Evolutionary conservation across 1,284 basidiomycete genomes (phyloP), one percentile per base, ranked within the genome.

Genomic region (Coriolopsis trogii): DNA sequence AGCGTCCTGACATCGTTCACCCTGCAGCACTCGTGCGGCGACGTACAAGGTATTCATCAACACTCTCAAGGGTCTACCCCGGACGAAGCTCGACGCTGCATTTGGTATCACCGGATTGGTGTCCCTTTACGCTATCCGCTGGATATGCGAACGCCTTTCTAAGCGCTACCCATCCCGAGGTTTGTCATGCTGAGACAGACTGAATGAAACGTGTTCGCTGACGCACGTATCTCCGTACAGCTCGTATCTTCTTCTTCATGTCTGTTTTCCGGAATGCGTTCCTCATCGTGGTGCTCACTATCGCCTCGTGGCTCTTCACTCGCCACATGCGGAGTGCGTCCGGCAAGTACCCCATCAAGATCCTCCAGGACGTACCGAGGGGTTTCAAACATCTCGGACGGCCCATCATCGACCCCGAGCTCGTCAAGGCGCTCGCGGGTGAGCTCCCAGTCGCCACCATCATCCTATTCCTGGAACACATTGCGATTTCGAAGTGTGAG

Each of bases 391-490:
- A 95, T 65, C 81, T 98, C 53, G 83, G 86, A 7, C 76, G 70
- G 49, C 93, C 94, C 1, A 60, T 65, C 12, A 81, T 97, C 55
- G 79, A 87, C 60, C 60, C 65, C 2, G 63, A 77, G 15, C 76
- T 98, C 23, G 68, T 98, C 33, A 65, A 67, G 2, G 87, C 87
- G 2, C 75, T 98, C 50, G 89, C 81, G 9, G 73, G 83, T 7
- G 78, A 97, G 59, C 73, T 98, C 6, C 95, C 95, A 4, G 88
- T 96, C 15, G 89, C 95, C 33, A 95, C 93, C 4, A 95, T 98
- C 66, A 91, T 98, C 61, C 79, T 99, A 26, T 79, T 98, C 16
- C 80, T 98, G 45, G 96, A 98, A 70, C 96, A 98, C 74, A 97
- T 98, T 58, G 89, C 95, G 41, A 98, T 98, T 59, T 85, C 90